Evolutionary conservation across 352 stramenopile species (phyloP).

Genomic region (Plasmopara muralis): DNA sequence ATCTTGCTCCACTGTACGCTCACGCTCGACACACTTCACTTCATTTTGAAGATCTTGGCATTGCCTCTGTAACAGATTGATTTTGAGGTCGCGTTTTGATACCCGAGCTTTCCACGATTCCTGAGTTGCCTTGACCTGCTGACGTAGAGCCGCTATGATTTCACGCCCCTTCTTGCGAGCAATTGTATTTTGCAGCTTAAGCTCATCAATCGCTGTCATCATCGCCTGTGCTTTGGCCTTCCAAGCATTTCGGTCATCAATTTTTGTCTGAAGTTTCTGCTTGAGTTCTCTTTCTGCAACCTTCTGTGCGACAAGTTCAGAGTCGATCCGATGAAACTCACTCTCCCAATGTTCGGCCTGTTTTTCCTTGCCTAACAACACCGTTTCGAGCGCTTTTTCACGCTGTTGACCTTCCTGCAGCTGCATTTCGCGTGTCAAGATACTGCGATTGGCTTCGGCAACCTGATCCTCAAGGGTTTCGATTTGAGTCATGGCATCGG

Average conservation of each 20-base stretch:
- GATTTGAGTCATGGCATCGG: conserved; percentile 35
- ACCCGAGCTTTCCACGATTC: conserved; percentile 23
- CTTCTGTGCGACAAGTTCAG: conserved; percentile 19
- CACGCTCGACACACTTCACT: conserved; percentile 11
- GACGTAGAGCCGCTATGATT: conserved; percentile 10
- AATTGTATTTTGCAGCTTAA: conserved; percentile 27
- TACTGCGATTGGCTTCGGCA: conserved; percentile 35
- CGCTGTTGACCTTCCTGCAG: conserved; percentile 44
- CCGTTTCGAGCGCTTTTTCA: conserved; percentile 20
- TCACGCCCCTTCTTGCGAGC: conserved; percentile 23
- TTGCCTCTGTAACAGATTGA: conserved; percentile 27
- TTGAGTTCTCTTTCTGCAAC: conserved; percentile 11
- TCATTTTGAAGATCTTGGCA: conserved; percentile 22
- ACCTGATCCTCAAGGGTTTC: conserved; percentile 36
- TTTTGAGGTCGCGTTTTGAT: conserved; percentile 29
- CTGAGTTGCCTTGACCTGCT: conserved; percentile 22
- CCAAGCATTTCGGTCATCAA: conserved; percentile 30
- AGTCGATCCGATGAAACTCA: conserved; percentile 32
- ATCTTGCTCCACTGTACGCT: conserved; percentile 18
- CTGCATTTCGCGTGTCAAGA: conserved; percentile 61
- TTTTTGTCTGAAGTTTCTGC: conserved; percentile 15
- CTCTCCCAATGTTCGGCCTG: conserved; percentile 48
- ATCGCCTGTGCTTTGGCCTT: conserved; percentile 39
- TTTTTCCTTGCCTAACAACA: conserved; percentile 30
- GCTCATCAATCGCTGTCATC: conserved; percentile 24